Conservation (phyloP, 2,329 filamentous ascomycete genomes). For the Diaporthe batatas region DNA sequence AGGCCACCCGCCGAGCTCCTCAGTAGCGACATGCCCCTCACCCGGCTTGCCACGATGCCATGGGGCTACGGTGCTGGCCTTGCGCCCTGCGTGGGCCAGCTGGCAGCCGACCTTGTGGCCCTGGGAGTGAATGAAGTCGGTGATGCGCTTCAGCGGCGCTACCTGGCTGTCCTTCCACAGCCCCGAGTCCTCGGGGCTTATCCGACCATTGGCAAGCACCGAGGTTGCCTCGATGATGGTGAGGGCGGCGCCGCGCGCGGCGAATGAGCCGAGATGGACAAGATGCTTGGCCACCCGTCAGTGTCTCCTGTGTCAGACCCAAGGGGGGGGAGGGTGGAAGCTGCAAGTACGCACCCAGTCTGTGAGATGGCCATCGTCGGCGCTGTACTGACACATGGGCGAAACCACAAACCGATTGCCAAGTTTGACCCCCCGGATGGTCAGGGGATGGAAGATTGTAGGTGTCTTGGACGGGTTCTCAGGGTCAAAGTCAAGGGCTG, state of each 20-base stretch:
- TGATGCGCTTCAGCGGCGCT: constrained; percentile 75
- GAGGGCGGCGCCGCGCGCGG: constrained; percentile 80
- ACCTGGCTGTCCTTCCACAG: constrained; percentile 90
- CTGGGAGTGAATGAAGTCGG: constrained; percentile 85
- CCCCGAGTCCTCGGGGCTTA: constrained; percentile 83
- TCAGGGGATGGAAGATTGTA: constrained; percentile 69
- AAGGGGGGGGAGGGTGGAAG: background rate
- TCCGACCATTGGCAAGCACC: constrained; percentile 82
- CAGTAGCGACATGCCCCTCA: constrained; percentile 65
- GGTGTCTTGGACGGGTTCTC: constrained; percentile 56
- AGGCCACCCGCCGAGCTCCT: constrained; percentile 68
- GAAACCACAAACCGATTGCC: constrained; percentile 70
- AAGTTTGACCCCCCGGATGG: constrained; percentile 65
- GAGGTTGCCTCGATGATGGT: constrained; percentile 83
- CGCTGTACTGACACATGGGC: constrained; percentile 74
- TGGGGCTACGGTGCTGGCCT: constrained; percentile 71
- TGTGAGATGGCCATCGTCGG: constrained; percentile 76
- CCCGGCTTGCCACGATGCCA: constrained; percentile 70
- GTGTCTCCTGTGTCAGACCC: background rate
- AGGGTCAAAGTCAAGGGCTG: constrained; percentile 51
- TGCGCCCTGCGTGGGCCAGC: constrained; percentile 83
- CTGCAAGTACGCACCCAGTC: constrained; percentile 65
- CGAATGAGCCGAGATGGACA: constrained; percentile 84
- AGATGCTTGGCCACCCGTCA: constrained; percentile 51
- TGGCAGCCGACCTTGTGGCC: constrained; percentile 83